A percentile compares a stretch with the other conserved stretches of the same genome.
These are phyloP conservation scores for Trichoderma sp. DNA, from an alignment of 2,329 filamentous ascomycete genomes.

Conservation along the genomic window DNA sequence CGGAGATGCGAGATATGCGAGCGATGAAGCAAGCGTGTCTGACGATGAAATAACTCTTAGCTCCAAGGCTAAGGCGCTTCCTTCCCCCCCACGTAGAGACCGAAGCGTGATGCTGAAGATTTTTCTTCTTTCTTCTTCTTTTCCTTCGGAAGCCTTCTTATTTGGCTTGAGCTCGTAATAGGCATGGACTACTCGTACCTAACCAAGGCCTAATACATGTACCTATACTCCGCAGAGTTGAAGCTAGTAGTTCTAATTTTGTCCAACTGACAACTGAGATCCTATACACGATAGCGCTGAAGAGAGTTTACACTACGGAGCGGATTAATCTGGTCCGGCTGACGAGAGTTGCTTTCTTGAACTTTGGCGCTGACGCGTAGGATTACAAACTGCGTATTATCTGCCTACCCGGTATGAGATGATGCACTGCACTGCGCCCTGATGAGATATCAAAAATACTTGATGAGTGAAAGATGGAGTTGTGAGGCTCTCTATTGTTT, in stretches of 20 bases:
- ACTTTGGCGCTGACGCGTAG: background rate
- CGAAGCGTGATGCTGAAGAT: conserved; percentile 26
- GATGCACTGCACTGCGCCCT: background rate
- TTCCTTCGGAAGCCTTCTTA: background rate
- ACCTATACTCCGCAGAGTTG: background rate
- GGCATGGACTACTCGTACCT: conserved; percentile 8
- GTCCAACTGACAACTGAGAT: background rate
- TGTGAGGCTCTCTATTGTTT: background rate
- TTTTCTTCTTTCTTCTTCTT: background rate
- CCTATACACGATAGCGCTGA: background rate
- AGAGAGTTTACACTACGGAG: conserved; percentile 16
- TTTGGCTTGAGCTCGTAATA: background rate
- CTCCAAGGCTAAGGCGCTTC: background rate
- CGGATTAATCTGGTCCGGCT: conserved; percentile 4
- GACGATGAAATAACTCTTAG: conserved; percentile 3
- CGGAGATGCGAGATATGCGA: conserved; percentile 3
- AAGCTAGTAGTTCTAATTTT: background rate
- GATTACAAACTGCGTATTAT: background rate
- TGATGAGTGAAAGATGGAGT: background rate
- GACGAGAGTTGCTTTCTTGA: background rate
- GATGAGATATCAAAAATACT: background rate
- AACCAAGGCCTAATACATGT: too few species aligned
- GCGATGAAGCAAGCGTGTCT: background rate
- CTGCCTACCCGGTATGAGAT: background rate
- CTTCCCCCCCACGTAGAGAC: background rate